Base-by-base conservation (phyloP, 2,329 filamentous ascomycete genomes). In the Annulohypoxylon truncatum region DNA sequence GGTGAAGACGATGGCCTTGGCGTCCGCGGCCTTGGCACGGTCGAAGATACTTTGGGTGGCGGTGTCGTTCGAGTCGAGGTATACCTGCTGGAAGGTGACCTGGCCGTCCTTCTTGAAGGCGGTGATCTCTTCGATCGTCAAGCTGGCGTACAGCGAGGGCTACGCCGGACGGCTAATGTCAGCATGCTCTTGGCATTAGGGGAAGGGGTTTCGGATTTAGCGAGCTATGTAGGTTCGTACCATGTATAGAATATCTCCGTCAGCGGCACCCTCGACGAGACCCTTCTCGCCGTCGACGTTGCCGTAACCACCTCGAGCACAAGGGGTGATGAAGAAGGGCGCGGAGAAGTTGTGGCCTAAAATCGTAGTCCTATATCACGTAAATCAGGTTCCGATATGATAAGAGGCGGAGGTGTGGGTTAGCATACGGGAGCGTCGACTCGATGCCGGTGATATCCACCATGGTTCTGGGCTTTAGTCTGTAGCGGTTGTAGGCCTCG, bases 401-500 rank as follows among this genome's bases (percentile, higher is more conserved):
- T 31, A 52, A 18, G 33, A 12, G 9, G 13, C 7, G 10, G 10
- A 13, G 6, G 2, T 1, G 1, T 2, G 2, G 5, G 9, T 13
- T 10, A 7, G 33, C 74, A n/a, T 66, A 77, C 75, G 69, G 70
- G 20, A 79, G 70, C 1, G 76, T 75, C 13, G 71, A 68, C 65
- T 82, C 79, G 46, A 83, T 74, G 24, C 78, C 76, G 33, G 79
- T 82, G 61, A 87, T 81, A 69, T 87, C 84, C n/a, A 80, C 75
- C 75, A 87, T 77, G 22, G 82, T 79, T 54, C 83, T 79, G 7
- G 85, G 83, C 52, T 81, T 79, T 42, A 87, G 77, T 51, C 77
- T 77, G 71, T 83, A 84, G 12, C 83, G 81, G 65, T 79, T 77
- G 75, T 80, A 87, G 26, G 82, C 79, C 75, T 88, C 85, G 4